Evolutionary conservation across 148 eudicot species (phyloP), one percentile per base, ranked within the genome.

Genomic region (Chenopodium suecicum): DNA sequence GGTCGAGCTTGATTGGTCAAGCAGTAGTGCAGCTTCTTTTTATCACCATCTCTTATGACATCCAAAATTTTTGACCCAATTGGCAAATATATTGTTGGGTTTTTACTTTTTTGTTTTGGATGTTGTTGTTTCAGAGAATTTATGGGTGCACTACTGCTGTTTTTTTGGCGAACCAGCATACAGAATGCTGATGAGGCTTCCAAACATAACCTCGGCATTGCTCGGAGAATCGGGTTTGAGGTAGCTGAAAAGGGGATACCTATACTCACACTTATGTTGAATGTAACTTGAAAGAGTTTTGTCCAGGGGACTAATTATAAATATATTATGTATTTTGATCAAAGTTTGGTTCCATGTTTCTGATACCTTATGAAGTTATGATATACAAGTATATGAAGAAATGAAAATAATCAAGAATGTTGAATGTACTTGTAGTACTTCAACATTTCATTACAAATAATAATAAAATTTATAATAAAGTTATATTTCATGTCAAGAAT

Each of bases 11-110:
- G 78, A 65, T 31, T 46, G 46, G 75, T 64, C 70, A 16, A 81
- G 65, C 74, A 77, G 31, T 73, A 67, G 65, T 81, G 81, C 77
- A 72, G 44, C 83, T 64, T 84, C 81, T 72, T 81, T 84, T 84
- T 80, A 10, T 78, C 41, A 46, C 81, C 68, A 70, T 27, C 47
- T 76, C 86, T 70, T 77, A 80, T 41, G 70, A 32, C 84, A 84
- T 29, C 48, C 83, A 77, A 71, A 69, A 7, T 72, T 84, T 82
- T 84, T 84, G 47, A 80, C 80, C 79, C 86, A 77, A 44, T 67
- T 79, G 79, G 82, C 75, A 12, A 67, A 12, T 56, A 79, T 73
- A 52, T 29, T 74, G 81, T 66, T 77, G 86, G 86, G 83, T 72
- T 77, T 46, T 80, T 41, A 9, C 19, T 50, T 52, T 50, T 50